A percentile compares a stretch with the other conserved stretches of the same genome.
Conservation (phyloP, 805 yeast species). For the Komagataella kurtzmanii region DNA sequence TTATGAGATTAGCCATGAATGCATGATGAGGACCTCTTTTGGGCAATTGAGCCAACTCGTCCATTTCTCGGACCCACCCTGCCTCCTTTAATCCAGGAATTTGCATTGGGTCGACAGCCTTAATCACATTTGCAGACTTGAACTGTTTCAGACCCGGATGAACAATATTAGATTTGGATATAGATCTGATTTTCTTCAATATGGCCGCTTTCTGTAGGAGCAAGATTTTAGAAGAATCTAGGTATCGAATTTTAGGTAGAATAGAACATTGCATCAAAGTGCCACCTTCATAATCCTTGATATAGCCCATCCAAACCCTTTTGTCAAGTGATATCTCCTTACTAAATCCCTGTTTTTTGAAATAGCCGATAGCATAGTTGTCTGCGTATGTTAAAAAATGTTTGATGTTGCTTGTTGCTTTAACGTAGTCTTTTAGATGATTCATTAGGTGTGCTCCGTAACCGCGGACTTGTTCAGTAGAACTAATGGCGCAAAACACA, state of each 20-base stretch:
- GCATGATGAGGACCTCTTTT: slow-evolving; percentile 91
- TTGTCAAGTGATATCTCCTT: slow-evolving; percentile 84
- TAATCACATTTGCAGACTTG: slow-evolving; percentile 25
- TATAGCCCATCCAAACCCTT: slow-evolving; percentile 93
- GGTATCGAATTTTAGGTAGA: slow-evolving; percentile 78
- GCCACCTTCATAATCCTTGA: slow-evolving; percentile 98
- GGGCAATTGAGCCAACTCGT: slow-evolving; percentile 88
- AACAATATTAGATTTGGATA: slow-evolving; percentile 68
- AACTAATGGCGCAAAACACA: slow-evolving; percentile 95
- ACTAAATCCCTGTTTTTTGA: slow-evolving; percentile 96
- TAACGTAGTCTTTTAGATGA: slow-evolving; percentile 90
- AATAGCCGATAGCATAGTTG: slow-evolving; percentile 96
- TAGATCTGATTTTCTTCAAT: slow-evolving; percentile 64
- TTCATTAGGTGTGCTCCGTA: slow-evolving; percentile 99
- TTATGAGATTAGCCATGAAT: slow-evolving; percentile 76
- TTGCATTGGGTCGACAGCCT: slow-evolving; percentile 60
- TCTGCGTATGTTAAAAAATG: slow-evolving; percentile 94
- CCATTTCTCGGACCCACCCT: slow-evolving; percentile 99
- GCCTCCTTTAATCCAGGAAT: slow-evolving; percentile 90
- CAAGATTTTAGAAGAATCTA: slow-evolving; percentile 79
- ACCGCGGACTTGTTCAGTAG: slow-evolving; percentile 96
- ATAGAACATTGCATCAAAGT: slow-evolving; percentile 95
- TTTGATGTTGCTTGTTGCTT: slow-evolving; percentile 73
- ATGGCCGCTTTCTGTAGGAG: slow-evolving; percentile 87
- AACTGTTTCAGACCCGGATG: slow-evolving; percentile 74